Percentiles rank a stretch among this genome's conserved stretches.
Evolutionary conservation across 1,139 yeast species (phyloP).

Genomic region (Kluyveromyces sp.): DNA sequence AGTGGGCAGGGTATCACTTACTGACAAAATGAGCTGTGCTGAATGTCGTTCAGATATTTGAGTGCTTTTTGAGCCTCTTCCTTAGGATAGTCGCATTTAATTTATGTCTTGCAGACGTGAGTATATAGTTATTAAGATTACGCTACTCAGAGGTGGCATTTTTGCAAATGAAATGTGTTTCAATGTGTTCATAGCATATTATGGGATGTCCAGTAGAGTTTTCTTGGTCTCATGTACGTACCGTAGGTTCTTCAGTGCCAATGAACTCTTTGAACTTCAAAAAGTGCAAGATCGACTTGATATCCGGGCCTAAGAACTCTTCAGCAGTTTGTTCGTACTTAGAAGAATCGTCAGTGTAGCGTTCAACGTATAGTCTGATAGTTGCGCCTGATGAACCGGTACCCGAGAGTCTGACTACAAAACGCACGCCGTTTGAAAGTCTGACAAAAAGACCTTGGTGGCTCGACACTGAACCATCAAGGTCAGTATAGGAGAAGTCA

Average conservation of each 20-base stretch:
- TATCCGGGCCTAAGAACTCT: constrained; percentile 57
- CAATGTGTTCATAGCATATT: background rate
- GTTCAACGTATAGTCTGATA: constrained; percentile 85
- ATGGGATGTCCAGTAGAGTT: background rate
- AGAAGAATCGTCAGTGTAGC: constrained; percentile 57
- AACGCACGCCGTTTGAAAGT: constrained; percentile 74
- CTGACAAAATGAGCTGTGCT: no score
- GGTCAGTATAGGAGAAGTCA: constrained; percentile 87
- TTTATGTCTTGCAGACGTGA: no score
- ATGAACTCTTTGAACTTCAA: constrained; percentile 66
- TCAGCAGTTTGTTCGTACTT: constrained; percentile 54
- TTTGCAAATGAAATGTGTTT: background rate
- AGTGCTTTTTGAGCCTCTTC: no score
- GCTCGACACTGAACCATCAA: constrained; percentile 86
- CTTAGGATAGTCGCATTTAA: no score
- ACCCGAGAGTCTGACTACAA: constrained; percentile 89
- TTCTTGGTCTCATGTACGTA: constrained; percentile 50
- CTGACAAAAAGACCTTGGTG: constrained; percentile 90
- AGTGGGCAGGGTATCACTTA: no score
- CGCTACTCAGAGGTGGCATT: no score
- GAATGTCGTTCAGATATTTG: no score
- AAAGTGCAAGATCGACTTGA: constrained; percentile 56
- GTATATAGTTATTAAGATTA: background rate
- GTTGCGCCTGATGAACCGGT: constrained; percentile 99
- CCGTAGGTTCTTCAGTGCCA: constrained; percentile 85